Conservation (phyloP, 2,329 filamentous ascomycete species). For the Metarhizium anisopliae region DNA sequence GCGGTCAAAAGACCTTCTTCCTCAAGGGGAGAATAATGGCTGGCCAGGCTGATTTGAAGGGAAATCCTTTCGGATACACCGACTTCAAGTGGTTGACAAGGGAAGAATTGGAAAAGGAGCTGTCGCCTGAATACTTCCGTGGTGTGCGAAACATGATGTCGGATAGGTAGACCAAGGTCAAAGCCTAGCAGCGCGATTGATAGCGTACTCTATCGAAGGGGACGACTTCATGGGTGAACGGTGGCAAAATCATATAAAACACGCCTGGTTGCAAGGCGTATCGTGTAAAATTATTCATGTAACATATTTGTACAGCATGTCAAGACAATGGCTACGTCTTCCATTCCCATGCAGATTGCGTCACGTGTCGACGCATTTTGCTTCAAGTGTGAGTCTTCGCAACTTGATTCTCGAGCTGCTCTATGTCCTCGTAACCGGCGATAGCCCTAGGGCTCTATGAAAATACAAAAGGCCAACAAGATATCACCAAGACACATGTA, state of each 20-base stretch:
- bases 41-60: slow-evolving; percentile 75
- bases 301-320: background rate
- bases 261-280: background rate
- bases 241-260: background rate
- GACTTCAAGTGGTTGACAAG: slow-evolving; percentile 92
- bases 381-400: background rate
- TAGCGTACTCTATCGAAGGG: background rate
- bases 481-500: background rate
- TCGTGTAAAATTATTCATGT: background rate
- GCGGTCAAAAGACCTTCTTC: slow-evolving; percentile 84
- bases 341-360: background rate
- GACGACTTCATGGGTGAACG: background rate
- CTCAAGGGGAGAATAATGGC: slow-evolving; percentile 95
- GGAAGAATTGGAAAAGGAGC: slow-evolving; percentile 67
- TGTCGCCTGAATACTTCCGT: slow-evolving; percentile 62
- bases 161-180: slow-evolving; percentile 47
- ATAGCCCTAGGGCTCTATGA: background rate
- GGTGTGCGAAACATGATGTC: slow-evolving; percentile 76
- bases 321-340: background rate
- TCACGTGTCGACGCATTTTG: background rate
- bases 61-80: slow-evolving; percentile 61
- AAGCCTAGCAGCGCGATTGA: too few species aligned
- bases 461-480: background rate
- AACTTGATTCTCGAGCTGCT: background rate
- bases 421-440: background rate